A percentile compares a stretch with the other conserved stretches of the same genome.
phyloP scores from a whole-genome alignment of 192 early-diverging fungal species.

The Coemansia sp. region DNA sequence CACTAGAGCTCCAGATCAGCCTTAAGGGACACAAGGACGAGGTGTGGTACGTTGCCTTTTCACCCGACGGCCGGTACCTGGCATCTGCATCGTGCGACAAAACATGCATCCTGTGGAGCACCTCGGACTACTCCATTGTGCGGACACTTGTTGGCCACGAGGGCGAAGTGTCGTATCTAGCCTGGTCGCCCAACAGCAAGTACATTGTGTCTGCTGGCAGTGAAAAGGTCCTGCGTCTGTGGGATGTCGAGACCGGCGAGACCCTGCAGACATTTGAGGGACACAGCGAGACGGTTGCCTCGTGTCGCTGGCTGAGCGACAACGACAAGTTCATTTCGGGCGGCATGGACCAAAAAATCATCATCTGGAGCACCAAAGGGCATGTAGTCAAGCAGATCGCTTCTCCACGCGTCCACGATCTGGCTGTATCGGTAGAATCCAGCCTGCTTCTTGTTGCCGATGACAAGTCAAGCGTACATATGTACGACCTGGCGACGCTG shows the following conservation, averaged over 20 bases:
- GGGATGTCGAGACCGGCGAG: constrained; percentile 75
- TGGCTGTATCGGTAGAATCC: constrained; percentile 34
- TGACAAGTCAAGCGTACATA: constrained; percentile 41
- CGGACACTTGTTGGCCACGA: constrained; percentile 60
- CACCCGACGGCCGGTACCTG: constrained; percentile 80
- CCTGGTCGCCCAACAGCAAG: constrained; percentile 88
- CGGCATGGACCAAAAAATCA: constrained; percentile 68
- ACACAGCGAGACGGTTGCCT: constrained; percentile 77
- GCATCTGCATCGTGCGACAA: constrained; percentile 92
- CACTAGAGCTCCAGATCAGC: constrained; percentile 48
- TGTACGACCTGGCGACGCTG: constrained; percentile 49
- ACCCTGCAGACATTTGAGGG: constrained; percentile 60
- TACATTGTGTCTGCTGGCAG: constrained; percentile 76
- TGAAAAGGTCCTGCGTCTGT: constrained; percentile 78
- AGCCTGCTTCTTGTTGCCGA: constrained; percentile 49
- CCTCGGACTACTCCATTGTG: constrained; percentile 54
- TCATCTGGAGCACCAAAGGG: constrained; percentile 50
- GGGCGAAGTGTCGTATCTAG: constrained; percentile 75
- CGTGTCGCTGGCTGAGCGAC: constrained; percentile 89
- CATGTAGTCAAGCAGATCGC: constrained; percentile 38
- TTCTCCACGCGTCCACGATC: constrained; percentile 53
- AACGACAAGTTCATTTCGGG: constrained; percentile 83
- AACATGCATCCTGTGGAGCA: constrained; percentile 86
- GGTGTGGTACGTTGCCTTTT: constrained; percentile 96
- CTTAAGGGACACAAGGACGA: constrained; percentile 83